Base-by-base conservation (phyloP, 148 eudicot genomes). In the Rhododendron molle region DNA sequence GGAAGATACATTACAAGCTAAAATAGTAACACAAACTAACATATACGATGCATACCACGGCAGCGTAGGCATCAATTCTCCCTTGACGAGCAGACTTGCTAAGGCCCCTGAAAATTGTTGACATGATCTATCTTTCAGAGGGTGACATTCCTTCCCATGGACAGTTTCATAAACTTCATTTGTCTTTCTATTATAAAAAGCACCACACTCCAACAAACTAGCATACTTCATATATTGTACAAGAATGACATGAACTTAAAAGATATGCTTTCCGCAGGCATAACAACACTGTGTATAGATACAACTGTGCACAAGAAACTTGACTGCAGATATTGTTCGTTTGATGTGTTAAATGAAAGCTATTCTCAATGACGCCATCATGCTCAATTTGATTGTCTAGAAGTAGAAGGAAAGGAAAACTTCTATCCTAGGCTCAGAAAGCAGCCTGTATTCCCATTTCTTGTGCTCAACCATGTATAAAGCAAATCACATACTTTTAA, bases 21-120 rank as follows among this genome's bases (percentile, higher is more conserved):
- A 65, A 15, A 80, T 54, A 80, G 8, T 32, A 30, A n/a, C 26
- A 52, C 4, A 56, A 56, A 30, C 15, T 54, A 7, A 15, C 43
- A 13, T 56, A 34, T 40, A n/a, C 15, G 79, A 72, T 38, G 62
- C 89, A 38, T 84, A 91, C 93, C 92, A 88, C 69, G 16, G 93
- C 93, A 52, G 93, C 92, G 60, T 88, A 91, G 58, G 93, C 92
- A 81, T 91, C 93, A 34, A 88, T 76, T 52, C 76, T 86, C 65
- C 90, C 88, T 46, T 89, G 83, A 62, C 93, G 93, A 54, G 86
- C 88, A 86, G 91, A 84, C 84, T 89, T 90, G 73, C 88, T 81
- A 49, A 90, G 85, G 54, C 92, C 91, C 87, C 93, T 91, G 89
- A 43, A 84, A 69, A 38, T 67, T 74, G 76, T 85, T 23, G 80